Conservation (phyloP, 2,329 filamentous ascomycete species). For the Fusarium sp. region DNA sequence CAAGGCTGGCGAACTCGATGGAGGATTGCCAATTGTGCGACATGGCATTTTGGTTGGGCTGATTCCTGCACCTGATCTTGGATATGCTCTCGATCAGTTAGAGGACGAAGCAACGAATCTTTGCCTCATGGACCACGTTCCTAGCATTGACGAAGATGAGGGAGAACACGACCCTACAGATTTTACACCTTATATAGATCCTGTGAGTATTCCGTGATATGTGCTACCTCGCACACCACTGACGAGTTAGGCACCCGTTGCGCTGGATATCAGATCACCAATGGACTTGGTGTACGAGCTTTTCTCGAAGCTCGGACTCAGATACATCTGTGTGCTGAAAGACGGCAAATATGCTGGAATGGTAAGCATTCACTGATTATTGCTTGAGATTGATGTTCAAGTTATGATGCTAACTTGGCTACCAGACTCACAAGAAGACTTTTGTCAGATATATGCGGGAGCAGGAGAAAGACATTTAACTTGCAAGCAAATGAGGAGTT, state of each 20-base stretch:
- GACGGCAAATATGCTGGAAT: slow-evolving; percentile 90
- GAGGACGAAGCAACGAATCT: slow-evolving; percentile 77
- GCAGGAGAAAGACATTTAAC: slow-evolving; percentile 67
- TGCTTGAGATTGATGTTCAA: not conserved
- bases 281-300: slow-evolving; percentile 98
- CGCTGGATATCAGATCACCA: slow-evolving; percentile 87
- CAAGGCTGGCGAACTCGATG: slow-evolving; percentile 88
- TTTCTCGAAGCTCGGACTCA: slow-evolving; percentile 91
- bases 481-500: slow-evolving; percentile 9
- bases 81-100: slow-evolving; percentile 89
- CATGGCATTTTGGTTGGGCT: slow-evolving; percentile 85
- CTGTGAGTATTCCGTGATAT: slow-evolving; percentile 62
- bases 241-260: slow-evolving; percentile 76
- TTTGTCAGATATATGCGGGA: slow-evolving; percentile 96
- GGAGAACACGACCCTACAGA: slow-evolving; percentile 78
- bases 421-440: slow-evolving; percentile 88
- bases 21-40: slow-evolving; percentile 87
- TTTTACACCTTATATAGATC: slow-evolving; percentile 92
- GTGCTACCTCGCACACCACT: slow-evolving; percentile 4
- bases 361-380: slow-evolving; percentile 64
- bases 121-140: slow-evolving; percentile 83
- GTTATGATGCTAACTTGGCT: slow-evolving; percentile 21
- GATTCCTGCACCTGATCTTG: slow-evolving; percentile 93
- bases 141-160: slow-evolving; percentile 72
- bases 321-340: slow-evolving; percentile 89